Base-by-base conservation (phyloP, 2,329 filamentous ascomycete species). In the Phaeophleospora eucalypticola region DNA sequence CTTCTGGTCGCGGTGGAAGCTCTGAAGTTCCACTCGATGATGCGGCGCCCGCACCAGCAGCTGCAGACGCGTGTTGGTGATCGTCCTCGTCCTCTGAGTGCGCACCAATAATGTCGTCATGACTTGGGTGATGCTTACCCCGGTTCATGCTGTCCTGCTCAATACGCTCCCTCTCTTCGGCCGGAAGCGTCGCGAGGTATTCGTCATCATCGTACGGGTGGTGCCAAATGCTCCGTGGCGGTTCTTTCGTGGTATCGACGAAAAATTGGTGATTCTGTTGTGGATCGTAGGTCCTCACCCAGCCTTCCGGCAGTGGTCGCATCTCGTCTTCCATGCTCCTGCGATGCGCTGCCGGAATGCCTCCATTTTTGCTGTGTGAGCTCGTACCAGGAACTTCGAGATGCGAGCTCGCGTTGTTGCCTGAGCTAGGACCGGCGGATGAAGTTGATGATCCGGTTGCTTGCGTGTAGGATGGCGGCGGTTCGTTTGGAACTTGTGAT, bases 271-370 rank as follows among this genome's bases (percentile, higher is more conserved):
- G 80, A 15, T 73, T 60, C 10, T 69, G 70, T 42, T 74, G 58
- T 1, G 71, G 60, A 58, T 83, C 80, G 61, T 74, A 82, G 48
- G 74, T 71, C 2, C 80, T 68, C 1, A 81, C 65, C 80, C 80
- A 83, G 35, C 79, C 78, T 12, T 63, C 48, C 0, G 80, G 79
- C 0, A 82, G 68, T 1, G 73, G 68, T 3, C 80, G 71, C 7
- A 68, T 63, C 56, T 81, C 78, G 54, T 83, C 80, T 67, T 83
- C 80, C 79, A 83, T 83, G 18, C 71, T 76, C n/a, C 79, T 72
- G 10, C 79, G 72, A 27, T 66, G 65, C 9, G 69, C 66, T 1
- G 72, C 67, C 0, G 79, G 75, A 35, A 82, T 81, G 43, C 74
- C 75, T 43, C 73, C 75, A 37, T 46, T 39, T 46, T 72, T 68